Base-by-base conservation (phyloP, 257 asterid genomes). In the Solanum virginianum region DNA sequence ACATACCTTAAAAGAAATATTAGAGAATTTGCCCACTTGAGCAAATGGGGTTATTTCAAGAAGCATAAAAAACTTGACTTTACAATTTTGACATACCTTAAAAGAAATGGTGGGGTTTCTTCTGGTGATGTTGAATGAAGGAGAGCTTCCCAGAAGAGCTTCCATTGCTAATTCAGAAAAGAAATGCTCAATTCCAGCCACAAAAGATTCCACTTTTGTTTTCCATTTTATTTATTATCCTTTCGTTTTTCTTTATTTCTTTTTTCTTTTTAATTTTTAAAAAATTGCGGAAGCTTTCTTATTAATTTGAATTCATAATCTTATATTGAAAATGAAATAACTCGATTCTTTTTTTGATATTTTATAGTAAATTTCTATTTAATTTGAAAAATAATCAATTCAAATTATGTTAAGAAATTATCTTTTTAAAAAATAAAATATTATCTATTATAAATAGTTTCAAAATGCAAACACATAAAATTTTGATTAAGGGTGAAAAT, bases 61-160 rank as follows among this genome's bases (percentile, higher is more conserved):
- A 43, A n/a, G 60, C 82, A 54, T 56, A 10, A 41, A 60, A 26
- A 74, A 29, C 53, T 1, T 4, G 17, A 39, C 15, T 69, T 36
- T 69, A 14, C 53, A 10, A 69, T 8, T 39, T 66, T 65, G 29
- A 84, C 49, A 41, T 86, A 93, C 97, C 95, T 88, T 82, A 22
- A 87, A 72, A 20, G 88, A 53, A 69, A 83, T 53, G 79, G 45
- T 47, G n/a, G 86, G 57, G 63, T 54, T 65, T 88, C 84, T 89
- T 56, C 88, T 60, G 80, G 81, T 68, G 59, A 82, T 57, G 87
- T 77, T 74, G 55, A 88, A 53, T 84, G 87, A 63, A 47, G 89
- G 87, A 9, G 91, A 87, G 80, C 90, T 89, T 79, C 94, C 90
- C 70, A 87, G 71, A 59, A 89, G 79, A 45, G 86, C 92, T 87